Base-by-base conservation (phyloP, 1,284 basidiomycete species). In the Porogramme epimiltina region DNA sequence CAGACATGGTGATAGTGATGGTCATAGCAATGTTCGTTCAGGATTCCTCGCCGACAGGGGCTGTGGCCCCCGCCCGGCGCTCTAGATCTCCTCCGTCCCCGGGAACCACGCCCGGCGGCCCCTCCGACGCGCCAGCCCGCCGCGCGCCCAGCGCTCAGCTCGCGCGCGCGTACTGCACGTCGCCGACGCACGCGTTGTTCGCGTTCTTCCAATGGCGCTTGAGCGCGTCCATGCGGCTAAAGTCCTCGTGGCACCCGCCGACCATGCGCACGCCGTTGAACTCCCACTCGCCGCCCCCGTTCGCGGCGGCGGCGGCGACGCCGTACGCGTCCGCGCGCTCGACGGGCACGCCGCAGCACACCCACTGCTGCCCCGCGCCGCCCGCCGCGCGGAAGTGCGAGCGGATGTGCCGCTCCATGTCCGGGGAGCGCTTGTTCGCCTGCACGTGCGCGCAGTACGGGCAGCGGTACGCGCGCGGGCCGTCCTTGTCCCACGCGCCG, bases 221-320 rank as follows among this genome's bases (percentile, higher is more conserved):
- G 25, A 68, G 58, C 36, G 66, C 65, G 43, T 68, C 66, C 55
- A 54, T 54, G 40, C 66, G 48, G 28, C 57, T 61, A 50, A 67
- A 67, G 20, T 45, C 43, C 42, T 49, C 55, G 20, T 58, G 54
- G 47, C 66, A 68, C 1, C 66, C 66, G n/a, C 66, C 66, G 16
- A 62, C 55, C 48, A 62, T 52, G 26, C 45, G 42, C 34, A 26
- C 28, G 10, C 42, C 51, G 24, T 54, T 58, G 51, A 55, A 46
- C 16, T 34, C 11, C 49, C 42, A 51, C 28, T 38, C 41, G 45
- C 57, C 51, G 9, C 6, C 13, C 13, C n/a, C n/a, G 9, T 18
- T n/a, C 13, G 5, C 9, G 28, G 45, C 51, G 9, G 31, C 36
- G 22, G 26, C 24, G n/a, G 18, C 41, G 26, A 55, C 36, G 24